phyloP scores from a whole-genome alignment of 2,329 filamentous ascomycete genomes.

The Ilyonectria destructans region DNA sequence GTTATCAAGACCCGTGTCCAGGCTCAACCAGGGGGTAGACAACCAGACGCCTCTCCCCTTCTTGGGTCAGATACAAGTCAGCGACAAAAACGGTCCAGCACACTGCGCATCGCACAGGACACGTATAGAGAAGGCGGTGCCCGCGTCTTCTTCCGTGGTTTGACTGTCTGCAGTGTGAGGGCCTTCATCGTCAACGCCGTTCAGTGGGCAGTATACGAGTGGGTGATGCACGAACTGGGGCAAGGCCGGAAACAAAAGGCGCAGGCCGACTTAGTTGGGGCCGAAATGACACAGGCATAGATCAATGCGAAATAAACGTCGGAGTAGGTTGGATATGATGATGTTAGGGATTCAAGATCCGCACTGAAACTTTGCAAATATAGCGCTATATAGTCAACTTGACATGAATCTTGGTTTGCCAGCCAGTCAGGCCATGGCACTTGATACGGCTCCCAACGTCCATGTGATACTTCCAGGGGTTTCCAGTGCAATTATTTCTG shows the following conservation, averaged over 20 bases:
- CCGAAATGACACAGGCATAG: conserved; percentile 20
- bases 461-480: no score
- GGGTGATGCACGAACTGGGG: conserved; percentile 78
- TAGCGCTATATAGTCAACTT: background rate
- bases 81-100: conserved; percentile 58
- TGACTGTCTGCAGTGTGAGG: conserved; percentile 86
- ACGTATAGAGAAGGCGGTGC: conserved; percentile 77
- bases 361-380: background rate
- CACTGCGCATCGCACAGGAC: conserved; percentile 75
- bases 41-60: conserved; percentile 35
- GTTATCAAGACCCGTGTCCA: conserved; percentile 95
- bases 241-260: conserved; percentile 41
- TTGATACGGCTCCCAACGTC: no score
- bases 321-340: background rate
- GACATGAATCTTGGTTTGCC: background rate
- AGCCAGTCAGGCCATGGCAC: no score
- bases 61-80: conserved; percentile 41
- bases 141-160: conserved; percentile 78
- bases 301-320: background rate
- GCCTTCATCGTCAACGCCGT: conserved; percentile 95
- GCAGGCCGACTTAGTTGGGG: conserved; percentile 8
- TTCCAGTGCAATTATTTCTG: no score
- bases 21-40: conserved; percentile 68
- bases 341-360: background rate
- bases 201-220: conserved; percentile 94